A percentile compares a stretch with the other conserved stretches of the same genome.
These are phyloP conservation scores for Pascua sp. DNA, from an alignment of 1,284 basidiomycete genomes.

Conservation along the genomic window DNA sequence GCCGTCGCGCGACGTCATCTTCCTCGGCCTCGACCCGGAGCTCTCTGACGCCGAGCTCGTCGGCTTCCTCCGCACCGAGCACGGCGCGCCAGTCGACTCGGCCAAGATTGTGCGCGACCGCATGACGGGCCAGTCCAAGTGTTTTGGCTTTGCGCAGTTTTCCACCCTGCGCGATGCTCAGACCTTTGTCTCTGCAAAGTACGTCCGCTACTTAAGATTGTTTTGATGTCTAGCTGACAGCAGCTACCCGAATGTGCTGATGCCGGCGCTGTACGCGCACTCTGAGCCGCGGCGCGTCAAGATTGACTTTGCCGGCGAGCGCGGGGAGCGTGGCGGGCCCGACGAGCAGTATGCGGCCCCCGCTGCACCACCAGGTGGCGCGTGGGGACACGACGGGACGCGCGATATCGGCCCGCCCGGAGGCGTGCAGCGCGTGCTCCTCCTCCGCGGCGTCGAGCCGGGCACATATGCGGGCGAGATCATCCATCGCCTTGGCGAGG, in stretches of 20 bases:
- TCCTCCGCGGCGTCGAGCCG: conserved; percentile 81
- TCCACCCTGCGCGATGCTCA: conserved; percentile 73
- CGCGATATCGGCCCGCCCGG: conserved; percentile 68
- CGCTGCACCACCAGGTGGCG: conserved; percentile 56
- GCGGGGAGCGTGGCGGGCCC: not conserved
- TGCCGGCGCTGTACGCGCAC: conserved; percentile 59
- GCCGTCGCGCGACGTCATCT: conserved; percentile 66
- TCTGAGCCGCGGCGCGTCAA: conserved; percentile 65
- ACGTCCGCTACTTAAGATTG: conserved; percentile 7
- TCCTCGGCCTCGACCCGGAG: conserved; percentile 81
- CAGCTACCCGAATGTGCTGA: conserved; percentile 71
- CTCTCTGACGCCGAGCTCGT: conserved; percentile 86
- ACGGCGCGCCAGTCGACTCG: conserved; percentile 47
- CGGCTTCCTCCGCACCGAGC: conserved; percentile 60
- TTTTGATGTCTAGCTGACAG: conserved; percentile 11
- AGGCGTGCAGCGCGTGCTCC: conserved; percentile 57
- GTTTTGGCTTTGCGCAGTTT: conserved; percentile 92
- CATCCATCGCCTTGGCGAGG: conserved; percentile 56
- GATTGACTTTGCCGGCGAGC: conserved; percentile 72
- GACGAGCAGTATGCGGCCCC: not conserved
- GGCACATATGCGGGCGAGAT: conserved; percentile 64
- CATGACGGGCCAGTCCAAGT: conserved; percentile 82
- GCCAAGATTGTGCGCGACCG: conserved; percentile 85
- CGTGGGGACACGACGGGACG: conserved; percentile 71
- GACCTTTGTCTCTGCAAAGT: conserved; percentile 76